phyloP scores from a whole-genome alignment of 352 stramenopile species.

The Globisporangium uncinulatum region DNA sequence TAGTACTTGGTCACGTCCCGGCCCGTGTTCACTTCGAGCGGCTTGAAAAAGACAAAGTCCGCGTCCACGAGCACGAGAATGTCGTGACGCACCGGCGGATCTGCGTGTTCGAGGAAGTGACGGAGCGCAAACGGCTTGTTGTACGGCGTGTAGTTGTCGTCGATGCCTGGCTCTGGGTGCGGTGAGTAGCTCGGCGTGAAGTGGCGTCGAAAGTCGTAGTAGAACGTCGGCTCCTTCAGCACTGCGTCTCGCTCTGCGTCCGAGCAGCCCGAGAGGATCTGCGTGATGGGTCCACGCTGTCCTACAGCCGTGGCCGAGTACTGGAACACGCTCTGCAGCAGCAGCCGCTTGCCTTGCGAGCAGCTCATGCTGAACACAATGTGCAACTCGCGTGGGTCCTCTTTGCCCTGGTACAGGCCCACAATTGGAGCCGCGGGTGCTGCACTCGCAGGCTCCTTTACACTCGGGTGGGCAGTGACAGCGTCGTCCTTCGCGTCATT shows the following conservation, averaged over 20 bases:
- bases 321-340: conserved; percentile 40
- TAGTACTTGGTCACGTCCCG: conserved; percentile 18
- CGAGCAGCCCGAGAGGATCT: conserved; percentile 44
- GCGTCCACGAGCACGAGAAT: conserved; percentile 15
- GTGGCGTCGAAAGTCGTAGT: conserved; percentile 48
- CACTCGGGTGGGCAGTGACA: no score
- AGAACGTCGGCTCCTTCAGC: conserved; percentile 31
- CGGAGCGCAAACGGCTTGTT: conserved; percentile 51
- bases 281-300: conserved; percentile 41
- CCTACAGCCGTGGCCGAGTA: conserved; percentile 30
- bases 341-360: conserved; percentile 27
- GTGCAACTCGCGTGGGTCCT: conserved; percentile 38
- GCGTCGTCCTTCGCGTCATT: background rate
- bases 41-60: conserved; percentile 17
- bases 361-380: conserved; percentile 55
- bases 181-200: conserved; percentile 43
- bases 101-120: conserved; percentile 40
- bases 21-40: conserved; percentile 24
- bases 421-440: background rate
- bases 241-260: conserved; percentile 21
- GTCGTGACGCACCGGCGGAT: conserved; percentile 31
- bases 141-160: conserved; percentile 43
- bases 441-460: background rate
- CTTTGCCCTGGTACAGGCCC: conserved; percentile 15
- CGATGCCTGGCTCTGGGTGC: conserved; percentile 28